phyloP scores from a whole-genome alignment of 352 stramenopile genomes.

The Halophytophthora polymorphica region DNA sequence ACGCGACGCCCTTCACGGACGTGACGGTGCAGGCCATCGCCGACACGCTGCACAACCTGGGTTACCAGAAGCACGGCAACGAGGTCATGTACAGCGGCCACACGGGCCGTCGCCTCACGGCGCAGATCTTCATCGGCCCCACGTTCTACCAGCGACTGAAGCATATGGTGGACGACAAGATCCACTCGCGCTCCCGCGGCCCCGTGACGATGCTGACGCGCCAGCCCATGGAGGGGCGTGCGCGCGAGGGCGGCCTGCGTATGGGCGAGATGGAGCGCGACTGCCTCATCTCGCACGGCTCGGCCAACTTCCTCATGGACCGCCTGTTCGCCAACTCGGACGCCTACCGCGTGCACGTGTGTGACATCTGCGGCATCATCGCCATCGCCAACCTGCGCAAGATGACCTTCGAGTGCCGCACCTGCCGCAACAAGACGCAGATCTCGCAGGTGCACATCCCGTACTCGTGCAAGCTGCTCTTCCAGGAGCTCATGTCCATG shows the following conservation, averaged over 20 bases:
- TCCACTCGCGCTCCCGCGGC: constrained; percentile 94
- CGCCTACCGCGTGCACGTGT: constrained; percentile 98
- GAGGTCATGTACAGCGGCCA: constrained; percentile 99
- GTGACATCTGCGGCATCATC: constrained; percentile 98
- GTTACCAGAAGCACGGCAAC: constrained; percentile 99
- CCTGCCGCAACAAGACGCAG: constrained; percentile 93
- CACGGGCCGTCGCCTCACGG: constrained; percentile 95
- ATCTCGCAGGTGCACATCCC: constrained; percentile 97
- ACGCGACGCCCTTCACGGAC: constrained; percentile 99
- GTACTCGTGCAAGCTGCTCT: constrained; percentile 99
- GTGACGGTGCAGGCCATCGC: constrained; percentile 98
- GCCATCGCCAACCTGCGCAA: constrained; percentile 98
- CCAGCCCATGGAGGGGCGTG: constrained; percentile 98
- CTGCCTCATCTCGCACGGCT: constrained; percentile 99
- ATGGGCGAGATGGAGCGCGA: constrained; percentile 99
- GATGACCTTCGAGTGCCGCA: constrained; percentile 98
- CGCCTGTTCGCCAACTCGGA: constrained; percentile 99
- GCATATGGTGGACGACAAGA: constrained; percentile 99
- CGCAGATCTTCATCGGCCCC: constrained; percentile 98
- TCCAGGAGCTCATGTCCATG: constrained; percentile 99
- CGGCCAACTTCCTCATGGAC: constrained; percentile 99
- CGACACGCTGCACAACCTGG: constrained; percentile 92
- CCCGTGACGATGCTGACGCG: constrained; percentile 98
- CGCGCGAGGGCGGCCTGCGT: constrained; percentile 96
- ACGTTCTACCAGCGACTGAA: constrained; percentile 99